Base-by-base conservation (phyloP, 1,139 yeast genomes). In the Lodderomyces jiufengensis region DNA sequence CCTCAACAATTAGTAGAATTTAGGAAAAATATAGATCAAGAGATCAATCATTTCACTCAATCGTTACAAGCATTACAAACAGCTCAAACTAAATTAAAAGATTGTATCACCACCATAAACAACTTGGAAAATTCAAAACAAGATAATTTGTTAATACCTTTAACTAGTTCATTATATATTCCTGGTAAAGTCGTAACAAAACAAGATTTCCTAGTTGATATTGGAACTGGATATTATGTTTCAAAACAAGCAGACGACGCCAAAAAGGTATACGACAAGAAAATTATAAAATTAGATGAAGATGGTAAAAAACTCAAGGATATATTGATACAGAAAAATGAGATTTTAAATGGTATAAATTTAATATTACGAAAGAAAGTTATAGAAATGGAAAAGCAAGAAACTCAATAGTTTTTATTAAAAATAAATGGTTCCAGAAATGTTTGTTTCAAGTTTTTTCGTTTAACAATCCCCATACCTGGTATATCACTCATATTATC, bases 171-270 rank as follows among this genome's bases (percentile, higher is more conserved):
- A 0, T 66, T 92, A 31, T 92, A 94, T 50, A 84, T 92, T 20
- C 95, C 96, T 2, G 99, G 98, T 2, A 74, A 69, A 42, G 71
- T 76, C 39, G 70, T 71, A 33, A 76, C 81, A 43, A 74, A 74
- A 31, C 75, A 81, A 44, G 78, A 73, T 40, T 92, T 83, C 50
- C 70, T 92, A 61, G 96, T 94, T 12, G 99, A 92, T 55, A 82
- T 92, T 29, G 99, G 99, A 24, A 92, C 98, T 0, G 97, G 97
- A 2, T 92, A 92, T 59, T 92, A 76, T 55, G 94, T 88, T 22
- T 96, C 87, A 50, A 94, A 92, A 61, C 61, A 61, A 40, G 75
- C 78, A 0, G 66, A 63, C 5, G 90, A 85, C 32, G 85, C 97
- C 3, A 67, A 76, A 46, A 61, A 61, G 38, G 95, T 88, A 50